Base-by-base conservation (phyloP, 106 monocot genomes). In the Platanthera zijinensis region DNA sequence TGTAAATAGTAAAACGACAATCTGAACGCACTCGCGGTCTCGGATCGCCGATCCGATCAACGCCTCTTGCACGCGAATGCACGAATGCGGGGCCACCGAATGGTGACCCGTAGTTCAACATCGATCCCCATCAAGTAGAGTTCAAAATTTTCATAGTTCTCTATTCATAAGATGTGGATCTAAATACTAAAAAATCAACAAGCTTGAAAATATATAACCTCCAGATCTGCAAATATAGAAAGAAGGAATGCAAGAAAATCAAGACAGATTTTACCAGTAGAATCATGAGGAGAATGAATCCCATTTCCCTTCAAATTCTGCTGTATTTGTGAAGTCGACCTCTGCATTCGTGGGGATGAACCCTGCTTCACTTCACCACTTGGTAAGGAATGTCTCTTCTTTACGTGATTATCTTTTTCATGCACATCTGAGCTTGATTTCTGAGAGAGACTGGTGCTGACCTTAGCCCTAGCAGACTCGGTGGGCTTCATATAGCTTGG, bases 401-500 rank as follows among this genome's bases (percentile, higher is more conserved):
- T 94, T 5, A 61, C 39, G 48, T 86, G 50, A 74, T 53, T 81
- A 10, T 94, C 92, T 71, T 84, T 87, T 63, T 90, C 88, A 72
- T 84, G 83, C 30, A 87, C 75, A 80, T 94, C 94, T 8, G 90
- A 88, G 76, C 99, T 94, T 75, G 82, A 64, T 73, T 94, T 94
- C 30, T 86, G 92, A 80, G 99, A 94, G 46, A 61, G 69, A 69
- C 72, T 92, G 0, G 70, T 50, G 57, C 80, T 78, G 32, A 80
- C 79, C 80, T 99, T 99, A 49, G 99, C 99, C 51, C 83, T 89
- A 49, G 99, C 99, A 71, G 94, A 94, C 71, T 90, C 85, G 12
- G 99, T 99, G 45, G 87, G 87, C 84, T 94, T 94, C 99, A 99
- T 99, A 71, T 99, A 99, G 82, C 87, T 92, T 52, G 99, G 99